A percentile compares a stretch with the other conserved stretches of the same genome.
phyloP scores from a whole-genome alignment of 176 grass and related monocot species.

The Bothriochloa decipiens region DNA sequence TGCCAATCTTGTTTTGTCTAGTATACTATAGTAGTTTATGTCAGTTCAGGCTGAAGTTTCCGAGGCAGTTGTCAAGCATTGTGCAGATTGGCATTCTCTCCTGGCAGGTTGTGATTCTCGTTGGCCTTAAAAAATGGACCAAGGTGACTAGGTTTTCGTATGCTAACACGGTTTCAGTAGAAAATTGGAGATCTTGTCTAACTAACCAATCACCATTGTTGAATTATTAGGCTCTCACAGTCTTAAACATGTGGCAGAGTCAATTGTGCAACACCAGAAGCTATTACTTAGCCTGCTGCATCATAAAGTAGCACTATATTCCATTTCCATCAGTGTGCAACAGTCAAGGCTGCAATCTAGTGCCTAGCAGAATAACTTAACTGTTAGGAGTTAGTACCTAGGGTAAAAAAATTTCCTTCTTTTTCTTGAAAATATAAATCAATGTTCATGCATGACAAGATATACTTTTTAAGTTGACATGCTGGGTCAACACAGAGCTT shows the following conservation, averaged over 20 bases:
- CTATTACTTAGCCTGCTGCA: slow-evolving; percentile 46
- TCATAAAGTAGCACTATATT: slow-evolving; percentile 37
- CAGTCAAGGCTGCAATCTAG: slow-evolving; percentile 19
- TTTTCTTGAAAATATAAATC: background rate
- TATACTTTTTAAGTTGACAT: slow-evolving; percentile 21
- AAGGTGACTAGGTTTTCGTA: slow-evolving; percentile 29
- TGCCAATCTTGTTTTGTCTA: slow-evolving; percentile 33
- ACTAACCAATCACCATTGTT: slow-evolving; percentile 37
- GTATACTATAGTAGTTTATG: background rate
- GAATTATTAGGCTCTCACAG: slow-evolving; percentile 37
- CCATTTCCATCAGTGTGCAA: slow-evolving; percentile 19
- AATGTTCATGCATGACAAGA: background rate
- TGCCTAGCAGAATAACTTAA: slow-evolving; percentile 17
- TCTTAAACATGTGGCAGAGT: slow-evolving; percentile 26
- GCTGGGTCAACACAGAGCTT: slow-evolving; percentile 29
- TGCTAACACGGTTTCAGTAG: slow-evolving; percentile 27
- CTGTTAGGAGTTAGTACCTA: background rate
- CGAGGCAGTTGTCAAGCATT: slow-evolving; percentile 43
- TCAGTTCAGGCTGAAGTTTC: slow-evolving; percentile 22
- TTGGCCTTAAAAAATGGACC: slow-evolving; percentile 39
- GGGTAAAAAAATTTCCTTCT: background rate
- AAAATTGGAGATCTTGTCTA: slow-evolving; percentile 29
- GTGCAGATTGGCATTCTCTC: background rate
- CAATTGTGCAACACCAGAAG: slow-evolving; percentile 51
- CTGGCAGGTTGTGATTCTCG: slow-evolving; percentile 32